Percentiles rank a stretch among this genome's conserved stretches.
Conservation (phyloP, 179 eudicot genomes). For the Pouteria campechiana region DNA sequence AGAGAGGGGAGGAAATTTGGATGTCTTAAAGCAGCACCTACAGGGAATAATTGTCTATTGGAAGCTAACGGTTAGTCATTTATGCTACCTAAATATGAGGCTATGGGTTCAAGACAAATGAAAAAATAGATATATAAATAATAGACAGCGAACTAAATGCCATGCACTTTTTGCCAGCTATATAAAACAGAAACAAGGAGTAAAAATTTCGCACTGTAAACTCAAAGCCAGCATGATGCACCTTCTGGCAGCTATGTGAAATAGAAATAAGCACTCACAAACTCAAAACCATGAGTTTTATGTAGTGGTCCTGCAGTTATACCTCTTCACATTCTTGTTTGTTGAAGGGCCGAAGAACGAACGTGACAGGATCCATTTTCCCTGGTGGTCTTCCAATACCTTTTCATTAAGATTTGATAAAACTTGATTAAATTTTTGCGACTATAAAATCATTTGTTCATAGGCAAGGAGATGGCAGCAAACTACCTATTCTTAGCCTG, state of each 20-base stretch:
- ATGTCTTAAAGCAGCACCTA: too few species aligned
- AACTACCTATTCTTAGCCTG: constrained; percentile 78
- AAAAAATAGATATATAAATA: background rate
- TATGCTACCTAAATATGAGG: too few species aligned
- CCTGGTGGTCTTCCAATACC: constrained; percentile 98
- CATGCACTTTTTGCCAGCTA: too few species aligned
- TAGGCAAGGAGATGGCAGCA: background rate
- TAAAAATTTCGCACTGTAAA: too few species aligned
- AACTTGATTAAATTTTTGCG: background rate
- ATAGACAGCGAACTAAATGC: background rate
- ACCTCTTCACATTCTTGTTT: constrained; percentile 83
- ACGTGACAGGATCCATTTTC: constrained; percentile 67
- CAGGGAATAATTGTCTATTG: too few species aligned
- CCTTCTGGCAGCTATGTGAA: too few species aligned
- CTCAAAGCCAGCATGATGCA: too few species aligned
- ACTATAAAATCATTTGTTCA: too few species aligned
- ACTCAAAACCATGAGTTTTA: background rate
- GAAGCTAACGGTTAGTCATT: background rate
- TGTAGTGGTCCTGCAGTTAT: too few species aligned
- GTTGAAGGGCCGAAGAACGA: constrained; percentile 70
- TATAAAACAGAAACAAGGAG: background rate
- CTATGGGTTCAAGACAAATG: too few species aligned
- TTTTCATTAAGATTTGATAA: constrained; percentile 9
- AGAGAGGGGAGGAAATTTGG: too few species aligned
- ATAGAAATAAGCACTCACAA: background rate